Conservation (phyloP, 768 basidiomycete species). For the Agrocybe praecox region DNA sequence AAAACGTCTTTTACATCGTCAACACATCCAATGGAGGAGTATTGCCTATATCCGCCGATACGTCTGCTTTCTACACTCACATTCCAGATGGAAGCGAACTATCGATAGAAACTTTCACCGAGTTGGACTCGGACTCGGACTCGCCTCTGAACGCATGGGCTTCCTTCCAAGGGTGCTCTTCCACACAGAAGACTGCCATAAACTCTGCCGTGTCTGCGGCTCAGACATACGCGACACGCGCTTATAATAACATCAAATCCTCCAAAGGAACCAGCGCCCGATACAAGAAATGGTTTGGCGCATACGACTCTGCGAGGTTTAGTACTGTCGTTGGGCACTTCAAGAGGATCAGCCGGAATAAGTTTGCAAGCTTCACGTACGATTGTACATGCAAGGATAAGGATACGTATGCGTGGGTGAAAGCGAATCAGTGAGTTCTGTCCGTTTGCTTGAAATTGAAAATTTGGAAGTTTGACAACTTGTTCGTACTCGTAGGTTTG, state of each 20-base stretch:
- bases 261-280: neutral
- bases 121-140: no score
- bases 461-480: neutral
- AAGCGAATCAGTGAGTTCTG: neutral
- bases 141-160: neutral
- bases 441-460: no score
- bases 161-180: neutral
- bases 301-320: neutral
- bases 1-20: neutral
- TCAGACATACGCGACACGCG: neutral
- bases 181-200: neutral
- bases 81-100: neutral
- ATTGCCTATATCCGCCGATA: neutral
- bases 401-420: neutral
- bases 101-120: neutral
- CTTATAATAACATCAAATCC: neutral
- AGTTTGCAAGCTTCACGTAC: neutral
- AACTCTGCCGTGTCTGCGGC: neutral
- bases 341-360: neutral
- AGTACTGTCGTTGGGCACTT: neutral
- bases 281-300: neutral
- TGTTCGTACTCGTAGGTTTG: conserved; percentile 6
- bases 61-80: neutral
- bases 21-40: neutral
- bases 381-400: neutral